These are phyloP conservation scores for Luzula sylvatica DNA, from an alignment of 176 grass and related monocot genomes.

Conservation along the genomic window DNA sequence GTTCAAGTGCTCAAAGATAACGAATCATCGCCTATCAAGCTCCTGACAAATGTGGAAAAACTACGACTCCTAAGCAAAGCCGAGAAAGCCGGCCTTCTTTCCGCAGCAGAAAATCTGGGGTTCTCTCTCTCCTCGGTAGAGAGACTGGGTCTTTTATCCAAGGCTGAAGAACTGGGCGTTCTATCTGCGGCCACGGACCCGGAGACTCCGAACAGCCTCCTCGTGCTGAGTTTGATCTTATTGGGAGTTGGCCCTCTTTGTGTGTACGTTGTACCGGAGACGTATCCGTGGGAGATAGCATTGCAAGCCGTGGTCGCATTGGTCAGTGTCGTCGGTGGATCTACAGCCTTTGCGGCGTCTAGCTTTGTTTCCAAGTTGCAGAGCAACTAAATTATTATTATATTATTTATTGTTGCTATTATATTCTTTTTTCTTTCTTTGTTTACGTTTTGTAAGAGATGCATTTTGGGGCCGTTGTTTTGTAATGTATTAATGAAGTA, in stretches of 20 bases:
- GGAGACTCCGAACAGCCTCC: conserved; percentile 40
- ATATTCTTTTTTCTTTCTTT: neutral
- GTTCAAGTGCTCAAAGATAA: conserved; percentile 24
- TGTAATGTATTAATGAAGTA: conserved; percentile 8
- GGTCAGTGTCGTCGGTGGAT: conserved; percentile 54
- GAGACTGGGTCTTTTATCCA: conserved; percentile 69
- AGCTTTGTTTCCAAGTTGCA: conserved; percentile 85
- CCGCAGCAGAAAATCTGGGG: conserved; percentile 66
- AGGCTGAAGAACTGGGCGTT: conserved; percentile 78
- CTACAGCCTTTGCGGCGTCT: conserved; percentile 64
- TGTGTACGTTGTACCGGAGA: conserved; percentile 66
- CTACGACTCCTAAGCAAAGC: conserved; percentile 88
- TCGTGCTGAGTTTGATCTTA: conserved; percentile 40
- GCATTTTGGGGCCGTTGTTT: neutral
- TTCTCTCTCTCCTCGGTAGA: conserved; percentile 82
- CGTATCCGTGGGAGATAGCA: conserved; percentile 70
- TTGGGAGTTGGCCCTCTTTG: conserved; percentile 54
- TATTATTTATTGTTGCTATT: neutral
- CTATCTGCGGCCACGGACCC: conserved; percentile 88
- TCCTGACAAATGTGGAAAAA: conserved; percentile 87
- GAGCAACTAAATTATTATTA: conserved; percentile 18
- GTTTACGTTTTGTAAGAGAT: neutral
- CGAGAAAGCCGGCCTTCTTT: conserved; percentile 82
- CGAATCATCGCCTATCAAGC: conserved; percentile 39
- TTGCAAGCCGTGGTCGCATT: conserved; percentile 56